These are phyloP conservation scores for Lupinus albus DNA, from an alignment of 306 rosid species.

Conservation along the genomic window DNA sequence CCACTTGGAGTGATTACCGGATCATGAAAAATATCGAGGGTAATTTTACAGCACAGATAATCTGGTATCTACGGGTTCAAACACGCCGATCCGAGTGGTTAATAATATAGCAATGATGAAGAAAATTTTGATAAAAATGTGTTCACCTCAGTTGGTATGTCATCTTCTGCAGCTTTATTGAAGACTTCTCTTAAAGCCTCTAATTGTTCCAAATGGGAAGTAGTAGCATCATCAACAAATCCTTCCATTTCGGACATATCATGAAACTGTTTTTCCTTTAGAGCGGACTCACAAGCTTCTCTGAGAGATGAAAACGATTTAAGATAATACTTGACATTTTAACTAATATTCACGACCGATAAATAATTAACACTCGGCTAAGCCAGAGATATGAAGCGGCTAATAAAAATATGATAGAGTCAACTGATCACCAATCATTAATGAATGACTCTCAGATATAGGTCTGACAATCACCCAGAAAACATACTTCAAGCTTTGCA, in stretches of 20 bases:
- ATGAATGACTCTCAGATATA: slow-evolving; percentile 38
- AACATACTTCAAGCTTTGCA: slow-evolving; percentile 69
- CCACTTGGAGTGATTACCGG: slow-evolving; percentile 97
- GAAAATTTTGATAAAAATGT: not conserved
- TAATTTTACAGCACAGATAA: slow-evolving; percentile 83
- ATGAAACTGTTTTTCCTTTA: slow-evolving; percentile 45
- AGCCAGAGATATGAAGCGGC: not conserved
- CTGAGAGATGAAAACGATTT: slow-evolving; percentile 41
- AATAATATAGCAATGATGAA: slow-evolving; percentile 11
- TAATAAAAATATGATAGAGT: slow-evolving; percentile 23
- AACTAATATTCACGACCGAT: not conserved
- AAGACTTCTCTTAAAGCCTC: slow-evolving; percentile 62
- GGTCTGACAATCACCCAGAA: slow-evolving; percentile 50
- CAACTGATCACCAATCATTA: slow-evolving; percentile 18
- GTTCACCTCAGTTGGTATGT: slow-evolving; percentile 66
- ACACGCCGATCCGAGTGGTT: slow-evolving; percentile 15
- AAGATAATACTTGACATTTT: slow-evolving; percentile 3
- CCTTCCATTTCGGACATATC: slow-evolving; percentile 56
- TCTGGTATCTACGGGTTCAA: slow-evolving; percentile 76
- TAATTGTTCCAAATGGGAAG: slow-evolving; percentile 51
- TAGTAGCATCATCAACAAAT: slow-evolving; percentile 56
- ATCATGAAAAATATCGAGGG: slow-evolving; percentile 85
- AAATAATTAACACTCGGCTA: not conserved
- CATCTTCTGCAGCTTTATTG: slow-evolving; percentile 62
- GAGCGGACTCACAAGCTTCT: slow-evolving; percentile 52